Evolutionary conservation across 176 grass and related monocot genomes (phyloP).

Genomic region (Alopecurus myosuroides): DNA sequence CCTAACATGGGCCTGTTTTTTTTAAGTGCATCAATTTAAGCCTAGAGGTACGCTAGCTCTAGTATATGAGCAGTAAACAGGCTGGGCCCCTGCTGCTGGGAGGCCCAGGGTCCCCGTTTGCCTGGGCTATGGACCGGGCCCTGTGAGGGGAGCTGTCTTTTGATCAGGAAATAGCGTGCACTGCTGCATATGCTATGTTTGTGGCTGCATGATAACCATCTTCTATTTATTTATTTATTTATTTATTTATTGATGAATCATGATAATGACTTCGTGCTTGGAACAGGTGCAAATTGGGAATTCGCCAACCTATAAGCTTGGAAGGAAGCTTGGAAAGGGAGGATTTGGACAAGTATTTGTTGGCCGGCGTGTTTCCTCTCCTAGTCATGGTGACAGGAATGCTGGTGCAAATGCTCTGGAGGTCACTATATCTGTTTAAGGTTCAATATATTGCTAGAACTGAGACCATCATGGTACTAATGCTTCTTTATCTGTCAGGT

Average conservation of each 20-base stretch:
- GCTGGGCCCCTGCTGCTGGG: not conserved
- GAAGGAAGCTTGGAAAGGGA: constrained; percentile 94
- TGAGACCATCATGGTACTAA: constrained; percentile 14
- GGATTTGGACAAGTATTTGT: constrained; percentile 98
- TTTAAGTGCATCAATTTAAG: not conserved
- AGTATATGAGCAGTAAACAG: not conserved
- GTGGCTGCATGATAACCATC: not conserved
- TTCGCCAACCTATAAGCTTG: constrained; percentile 80
- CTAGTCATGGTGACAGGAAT: constrained; percentile 42
- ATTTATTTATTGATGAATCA: no score
- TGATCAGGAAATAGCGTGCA: not conserved
- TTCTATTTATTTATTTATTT: not conserved
- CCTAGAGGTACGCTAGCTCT: not conserved
- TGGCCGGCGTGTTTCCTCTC: constrained; percentile 59
- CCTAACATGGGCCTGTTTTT: not conserved
- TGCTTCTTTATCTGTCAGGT: constrained; percentile 51
- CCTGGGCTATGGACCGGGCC: not conserved
- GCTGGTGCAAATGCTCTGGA: constrained; percentile 77
- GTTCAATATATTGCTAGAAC: constrained; percentile 10
- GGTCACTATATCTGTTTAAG: constrained; percentile 40
- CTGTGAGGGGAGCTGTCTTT: not conserved
- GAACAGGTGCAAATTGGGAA: constrained; percentile 78
- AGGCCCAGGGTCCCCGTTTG: not conserved
- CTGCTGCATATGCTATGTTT: not conserved
- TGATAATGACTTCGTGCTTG: not conserved